These are phyloP conservation scores for Brasenia schreberi DNA, from an alignment of 164 flowering plant genomes.

Conservation along the genomic window DNA sequence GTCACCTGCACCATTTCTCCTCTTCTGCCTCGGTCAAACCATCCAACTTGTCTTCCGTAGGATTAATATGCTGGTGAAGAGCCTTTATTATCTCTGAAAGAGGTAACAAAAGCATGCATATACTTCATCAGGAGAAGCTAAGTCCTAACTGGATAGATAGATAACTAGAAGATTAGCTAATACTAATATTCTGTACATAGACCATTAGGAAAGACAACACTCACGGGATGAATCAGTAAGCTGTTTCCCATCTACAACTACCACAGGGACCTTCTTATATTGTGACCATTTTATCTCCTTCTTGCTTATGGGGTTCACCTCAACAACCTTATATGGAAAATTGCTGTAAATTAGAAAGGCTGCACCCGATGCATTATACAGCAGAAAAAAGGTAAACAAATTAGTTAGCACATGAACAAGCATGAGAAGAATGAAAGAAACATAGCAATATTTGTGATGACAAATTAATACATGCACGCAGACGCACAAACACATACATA, in stretches of 20 bases:
- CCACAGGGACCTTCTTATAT: conserved; percentile 75
- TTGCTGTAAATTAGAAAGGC: conserved; percentile 68
- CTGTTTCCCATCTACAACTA: conserved; percentile 56
- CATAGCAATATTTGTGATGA: too few relatives aligned
- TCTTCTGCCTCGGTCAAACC: neutral
- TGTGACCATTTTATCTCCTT: conserved; percentile 80
- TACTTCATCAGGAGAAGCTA: neutral
- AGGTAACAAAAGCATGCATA: neutral
- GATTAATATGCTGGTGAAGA: neutral
- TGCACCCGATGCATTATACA: conserved; percentile 6
- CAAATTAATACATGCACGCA: too few relatives aligned
- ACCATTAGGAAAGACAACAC: neutral
- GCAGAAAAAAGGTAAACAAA: neutral
- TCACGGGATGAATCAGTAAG: conserved; percentile 68
- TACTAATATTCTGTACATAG: neutral
- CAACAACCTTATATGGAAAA: conserved; percentile 71
- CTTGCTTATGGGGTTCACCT: conserved; percentile 72
- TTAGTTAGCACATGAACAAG: neutral
- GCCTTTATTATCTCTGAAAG: neutral
- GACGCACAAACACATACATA: too few relatives aligned
- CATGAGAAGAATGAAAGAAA: neutral
- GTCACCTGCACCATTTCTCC: conserved; percentile 1
- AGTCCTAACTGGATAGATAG: too few relatives aligned
- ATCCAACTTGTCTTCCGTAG: neutral
- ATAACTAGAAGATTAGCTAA: too few relatives aligned